Percentiles rank a stretch among this genome's conserved stretches.
phyloP scores from a whole-genome alignment of 2,329 filamentous ascomycete genomes.

The Apiospora pterosperma region DNA sequence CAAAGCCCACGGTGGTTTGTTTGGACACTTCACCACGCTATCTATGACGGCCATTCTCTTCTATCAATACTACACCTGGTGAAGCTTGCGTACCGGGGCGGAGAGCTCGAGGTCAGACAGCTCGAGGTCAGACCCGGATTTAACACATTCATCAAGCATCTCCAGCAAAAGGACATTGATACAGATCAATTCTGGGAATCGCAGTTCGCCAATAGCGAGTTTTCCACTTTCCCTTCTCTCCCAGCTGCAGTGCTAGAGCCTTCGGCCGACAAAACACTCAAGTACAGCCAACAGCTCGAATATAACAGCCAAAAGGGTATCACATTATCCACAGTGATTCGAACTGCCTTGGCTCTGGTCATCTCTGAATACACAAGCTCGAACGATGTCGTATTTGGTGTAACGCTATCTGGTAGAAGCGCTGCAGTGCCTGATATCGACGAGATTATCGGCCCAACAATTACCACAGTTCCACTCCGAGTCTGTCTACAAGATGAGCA shows the following conservation, averaged over 20 bases:
- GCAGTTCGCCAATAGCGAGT: no score
- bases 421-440: constrained; percentile 13
- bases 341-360: constrained; percentile 37
- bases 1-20: no score
- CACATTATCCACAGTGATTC: constrained; percentile 33
- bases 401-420: constrained; percentile 35
- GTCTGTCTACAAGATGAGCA: constrained; percentile 23
- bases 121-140: no score
- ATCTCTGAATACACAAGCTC: constrained; percentile 30
- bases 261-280: no score
- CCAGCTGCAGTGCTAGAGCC: no score
- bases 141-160: not conserved
- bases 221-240: no score
- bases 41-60: constrained; percentile 6
- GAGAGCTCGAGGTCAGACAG: no score
- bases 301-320: constrained; percentile 27
- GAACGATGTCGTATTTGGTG: constrained; percentile 38
- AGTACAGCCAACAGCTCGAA: no score
- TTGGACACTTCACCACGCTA: constrained; percentile 7
- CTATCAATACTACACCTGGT: no score
- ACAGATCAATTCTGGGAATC: no score
- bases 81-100: no score
- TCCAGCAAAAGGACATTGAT: not conserved
- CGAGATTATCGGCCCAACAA: constrained; percentile 23
- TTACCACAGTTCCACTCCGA: constrained; percentile 39